phyloP scores from a whole-genome alignment of 306 rosid genomes.

The Castanea crenata region DNA sequence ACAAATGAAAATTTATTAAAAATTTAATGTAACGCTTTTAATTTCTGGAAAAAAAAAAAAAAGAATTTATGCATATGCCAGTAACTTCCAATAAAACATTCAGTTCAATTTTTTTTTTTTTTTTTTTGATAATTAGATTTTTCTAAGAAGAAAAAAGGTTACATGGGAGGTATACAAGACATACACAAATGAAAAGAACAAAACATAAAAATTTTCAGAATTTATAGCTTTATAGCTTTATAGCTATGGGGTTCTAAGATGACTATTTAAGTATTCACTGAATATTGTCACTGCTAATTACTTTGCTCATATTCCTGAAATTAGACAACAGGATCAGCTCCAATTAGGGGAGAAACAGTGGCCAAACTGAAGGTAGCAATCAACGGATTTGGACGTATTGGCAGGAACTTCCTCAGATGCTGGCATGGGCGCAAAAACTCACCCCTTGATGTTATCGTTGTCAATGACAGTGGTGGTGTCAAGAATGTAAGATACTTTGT shows the following conservation, averaged over 20 bases:
- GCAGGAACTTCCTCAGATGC: slow-evolving; percentile 95
- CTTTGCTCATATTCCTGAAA: background rate
- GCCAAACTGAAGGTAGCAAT: slow-evolving; percentile 98
- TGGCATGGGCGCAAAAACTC: slow-evolving; percentile 96
- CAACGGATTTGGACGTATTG: slow-evolving; percentile 97
- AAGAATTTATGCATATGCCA: background rate
- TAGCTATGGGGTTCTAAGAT: background rate
- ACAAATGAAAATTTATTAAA: no score
- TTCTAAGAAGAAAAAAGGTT: no score
- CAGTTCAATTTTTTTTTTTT: no score
- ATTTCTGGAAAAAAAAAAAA: no score
- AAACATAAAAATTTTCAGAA: no score
- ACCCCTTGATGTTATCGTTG: slow-evolving; percentile 85
- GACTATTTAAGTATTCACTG: background rate
- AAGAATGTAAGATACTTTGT: slow-evolving; percentile 62
- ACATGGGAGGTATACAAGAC: no score
- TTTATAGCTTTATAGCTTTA: background rate
- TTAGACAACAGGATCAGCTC: slow-evolving; percentile 57
- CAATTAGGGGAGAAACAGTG: slow-evolving; percentile 71
- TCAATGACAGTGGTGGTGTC: slow-evolving; percentile 99
- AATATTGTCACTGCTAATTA: background rate
- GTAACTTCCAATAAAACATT: background rate
- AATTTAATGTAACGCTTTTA: no score
- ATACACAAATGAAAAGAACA: no score
- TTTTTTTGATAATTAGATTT: no score